Evolutionary conservation across 2,329 filamentous ascomycete species (phyloP).

Genomic region (Penicillium glabrum): DNA sequence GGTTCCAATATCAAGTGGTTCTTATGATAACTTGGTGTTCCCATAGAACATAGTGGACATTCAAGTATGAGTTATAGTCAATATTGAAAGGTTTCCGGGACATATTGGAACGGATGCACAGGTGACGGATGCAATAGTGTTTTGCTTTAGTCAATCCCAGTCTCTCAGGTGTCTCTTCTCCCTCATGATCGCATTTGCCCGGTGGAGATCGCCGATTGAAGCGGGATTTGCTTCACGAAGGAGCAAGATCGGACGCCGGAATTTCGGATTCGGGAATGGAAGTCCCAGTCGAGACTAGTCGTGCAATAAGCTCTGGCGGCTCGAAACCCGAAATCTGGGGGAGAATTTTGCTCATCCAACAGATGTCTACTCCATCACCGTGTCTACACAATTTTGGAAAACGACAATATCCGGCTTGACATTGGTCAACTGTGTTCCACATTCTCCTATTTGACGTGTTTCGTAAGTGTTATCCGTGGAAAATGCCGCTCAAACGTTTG

Average conservation of each 20-base stretch:
- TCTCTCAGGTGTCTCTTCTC: background rate
- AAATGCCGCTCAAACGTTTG: constrained; percentile 1
- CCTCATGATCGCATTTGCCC: background rate
- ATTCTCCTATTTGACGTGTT: background rate
- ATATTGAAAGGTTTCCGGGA: no score
- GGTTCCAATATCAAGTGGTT: no score
- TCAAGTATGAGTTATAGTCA: no score
- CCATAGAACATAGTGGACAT: no score
- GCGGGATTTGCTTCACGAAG: constrained; percentile 2
- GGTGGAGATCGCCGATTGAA: constrained; percentile 21
- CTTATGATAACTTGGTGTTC: no score
- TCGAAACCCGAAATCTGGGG: constrained; percentile 3
- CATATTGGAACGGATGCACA: no score
- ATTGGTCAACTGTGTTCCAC: background rate
- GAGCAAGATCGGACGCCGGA: constrained; percentile 14
- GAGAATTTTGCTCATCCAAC: background rate
- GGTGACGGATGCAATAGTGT: no score
- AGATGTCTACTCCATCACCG: background rate
- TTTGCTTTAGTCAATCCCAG: no score
- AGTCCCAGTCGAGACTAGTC: background rate
- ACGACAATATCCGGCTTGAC: background rate
- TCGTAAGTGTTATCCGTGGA: background rate
- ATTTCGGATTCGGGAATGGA: constrained; percentile 14
- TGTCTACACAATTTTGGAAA: background rate
- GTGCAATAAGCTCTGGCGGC: constrained; percentile 2